Conservation (phyloP, 768 basidiomycete genomes). For the Russula sp. region DNA sequence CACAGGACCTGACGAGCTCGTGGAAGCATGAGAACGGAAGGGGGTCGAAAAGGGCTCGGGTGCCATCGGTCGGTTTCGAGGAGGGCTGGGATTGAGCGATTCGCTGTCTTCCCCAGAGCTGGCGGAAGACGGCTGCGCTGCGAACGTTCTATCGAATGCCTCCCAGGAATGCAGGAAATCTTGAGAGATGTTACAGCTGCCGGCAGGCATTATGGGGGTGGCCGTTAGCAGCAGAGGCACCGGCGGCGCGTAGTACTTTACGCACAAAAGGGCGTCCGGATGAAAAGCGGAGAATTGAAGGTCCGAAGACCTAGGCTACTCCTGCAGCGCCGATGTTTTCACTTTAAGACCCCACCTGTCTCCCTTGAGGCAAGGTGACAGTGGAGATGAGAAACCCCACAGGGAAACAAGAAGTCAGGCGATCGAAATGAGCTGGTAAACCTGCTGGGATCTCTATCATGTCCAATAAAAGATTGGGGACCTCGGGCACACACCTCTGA, state of each 20-base stretch:
- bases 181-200: conserved; percentile 13
- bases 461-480: conserved; percentile 10
- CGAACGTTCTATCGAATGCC: conserved; percentile 22
- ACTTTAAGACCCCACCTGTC: conserved; percentile 16
- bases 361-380: conserved; percentile 20
- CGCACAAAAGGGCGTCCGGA: conserved; percentile 21
- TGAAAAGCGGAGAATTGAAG: conserved; percentile 22
- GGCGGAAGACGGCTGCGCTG: conserved; percentile 18
- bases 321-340: conserved; percentile 9
- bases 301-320: conserved; percentile 19
- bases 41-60: conserved; percentile 23
- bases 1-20: conserved; percentile 20
- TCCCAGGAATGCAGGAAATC: conserved; percentile 22
- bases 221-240: conserved; percentile 19
- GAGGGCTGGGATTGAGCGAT: conserved; percentile 7
- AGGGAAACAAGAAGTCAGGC: conserved; percentile 4
- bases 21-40: conserved; percentile 15
- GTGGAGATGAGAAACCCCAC: conserved; percentile 8
- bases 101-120: conserved; percentile 12
- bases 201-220: conserved; percentile 18
- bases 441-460: conserved; percentile 2
- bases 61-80: conserved; percentile 21
- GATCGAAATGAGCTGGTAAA: conserved; percentile 15
- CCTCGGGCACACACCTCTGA: conserved; percentile 13
- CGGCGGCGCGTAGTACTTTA: conserved; percentile 17